These are phyloP conservation scores for Tuber indicum DNA, from an alignment of 495 filamentous ascomycete genomes.

Conservation along the genomic window DNA sequence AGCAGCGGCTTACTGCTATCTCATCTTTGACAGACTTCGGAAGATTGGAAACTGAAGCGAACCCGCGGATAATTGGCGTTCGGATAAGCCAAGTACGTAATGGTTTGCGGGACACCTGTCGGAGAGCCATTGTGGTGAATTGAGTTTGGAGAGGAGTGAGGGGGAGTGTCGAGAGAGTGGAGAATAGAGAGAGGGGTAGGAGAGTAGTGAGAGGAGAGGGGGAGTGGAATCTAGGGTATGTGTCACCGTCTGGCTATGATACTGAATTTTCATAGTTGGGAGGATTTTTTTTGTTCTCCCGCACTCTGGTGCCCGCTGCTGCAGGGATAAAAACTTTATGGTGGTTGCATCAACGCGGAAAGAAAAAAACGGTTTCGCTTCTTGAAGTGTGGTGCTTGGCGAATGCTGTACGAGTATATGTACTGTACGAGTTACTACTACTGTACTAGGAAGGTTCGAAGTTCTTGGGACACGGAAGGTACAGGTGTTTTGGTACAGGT, in stretches of 20 bases:
- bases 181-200: slow-evolving; percentile 1
- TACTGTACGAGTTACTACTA: too few species aligned
- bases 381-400: background rate
- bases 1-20: slow-evolving; percentile 10
- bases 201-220: slow-evolving; percentile 1
- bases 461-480: too few species aligned
- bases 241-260: background rate
- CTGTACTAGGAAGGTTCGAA: too few species aligned
- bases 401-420: too few species aligned
- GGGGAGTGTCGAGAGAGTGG: background rate
- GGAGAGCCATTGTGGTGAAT: slow-evolving; percentile 20
- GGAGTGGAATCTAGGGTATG: background rate
- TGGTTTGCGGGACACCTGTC: slow-evolving; percentile 1
- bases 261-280: background rate
- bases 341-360: background rate
- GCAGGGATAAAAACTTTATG: background rate
- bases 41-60: slow-evolving; percentile 13
- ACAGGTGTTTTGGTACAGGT: too few species aligned
- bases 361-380: background rate
- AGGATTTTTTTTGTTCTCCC: background rate
- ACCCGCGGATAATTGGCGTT: background rate
- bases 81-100: slow-evolving; percentile 18
- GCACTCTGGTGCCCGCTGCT: background rate
- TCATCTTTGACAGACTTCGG: slow-evolving; percentile 18
- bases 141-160: background rate